Conservation (phyloP, 2,329 filamentous ascomycete species). For the Cordyceps javanica region DNA sequence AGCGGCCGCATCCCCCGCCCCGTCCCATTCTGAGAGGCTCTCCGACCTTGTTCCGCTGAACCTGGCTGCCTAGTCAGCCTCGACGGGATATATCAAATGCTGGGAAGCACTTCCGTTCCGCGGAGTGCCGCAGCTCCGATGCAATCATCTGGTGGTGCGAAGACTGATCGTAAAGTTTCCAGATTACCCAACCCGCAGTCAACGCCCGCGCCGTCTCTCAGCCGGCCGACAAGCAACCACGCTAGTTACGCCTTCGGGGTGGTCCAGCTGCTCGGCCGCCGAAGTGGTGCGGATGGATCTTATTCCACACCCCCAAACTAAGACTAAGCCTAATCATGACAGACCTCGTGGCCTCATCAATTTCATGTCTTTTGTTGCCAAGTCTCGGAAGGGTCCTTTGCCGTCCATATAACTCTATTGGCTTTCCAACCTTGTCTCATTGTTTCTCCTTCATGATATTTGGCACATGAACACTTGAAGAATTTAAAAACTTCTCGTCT, state of each 20-base stretch:
- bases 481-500: neutral
- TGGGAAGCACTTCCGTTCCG: neutral
- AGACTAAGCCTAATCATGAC: slow-evolving; percentile 9
- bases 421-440: neutral
- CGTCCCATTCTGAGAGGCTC: neutral
- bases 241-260: slow-evolving; percentile 7
- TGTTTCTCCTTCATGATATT: neutral
- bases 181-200: slow-evolving; percentile 3
- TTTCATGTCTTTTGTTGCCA: neutral
- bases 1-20: neutral
- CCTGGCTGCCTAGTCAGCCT: no score
- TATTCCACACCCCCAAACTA: slow-evolving; percentile 8
- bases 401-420: slow-evolving; percentile 4
- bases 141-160: neutral
- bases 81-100: no score
- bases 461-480: neutral
- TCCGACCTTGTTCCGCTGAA: neutral
- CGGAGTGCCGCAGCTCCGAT: neutral
- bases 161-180: neutral
- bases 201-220: slow-evolving; percentile 3
- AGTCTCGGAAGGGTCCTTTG: slow-evolving; percentile 1
- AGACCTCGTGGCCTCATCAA: neutral
- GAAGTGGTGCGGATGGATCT: slow-evolving; percentile 12
- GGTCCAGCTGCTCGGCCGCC: slow-evolving; percentile 9
- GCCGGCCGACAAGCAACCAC: neutral